phyloP scores from a whole-genome alignment of 768 basidiomycete genomes.

The Chiua virens region DNA sequence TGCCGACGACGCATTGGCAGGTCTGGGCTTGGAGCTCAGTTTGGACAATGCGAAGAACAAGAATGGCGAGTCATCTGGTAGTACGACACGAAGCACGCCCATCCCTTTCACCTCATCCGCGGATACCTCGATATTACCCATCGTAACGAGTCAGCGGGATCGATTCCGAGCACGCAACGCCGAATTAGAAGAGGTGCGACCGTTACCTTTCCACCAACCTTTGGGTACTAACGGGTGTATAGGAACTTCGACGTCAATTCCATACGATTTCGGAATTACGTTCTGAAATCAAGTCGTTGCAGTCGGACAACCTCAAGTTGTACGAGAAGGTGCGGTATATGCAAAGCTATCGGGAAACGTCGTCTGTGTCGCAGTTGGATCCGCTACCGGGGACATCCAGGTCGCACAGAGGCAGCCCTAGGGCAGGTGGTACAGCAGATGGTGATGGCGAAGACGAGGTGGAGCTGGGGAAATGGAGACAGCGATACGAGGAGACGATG shows the following conservation, averaged over 20 bases:
- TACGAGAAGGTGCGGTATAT: constrained; percentile 99
- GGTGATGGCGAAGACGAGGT: constrained; percentile 46
- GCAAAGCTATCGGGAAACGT: constrained; percentile 90
- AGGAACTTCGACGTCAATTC: constrained; percentile 96
- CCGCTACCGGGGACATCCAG: constrained; percentile 51
- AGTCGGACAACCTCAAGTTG: constrained; percentile 93
- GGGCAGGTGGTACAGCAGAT: constrained; percentile 10
- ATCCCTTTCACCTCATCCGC: constrained; percentile 73
- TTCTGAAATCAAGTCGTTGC: constrained; percentile 85
- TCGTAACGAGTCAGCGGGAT: constrained; percentile 96
- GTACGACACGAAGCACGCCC: constrained; percentile 51
- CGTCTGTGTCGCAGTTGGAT: constrained; percentile 62
- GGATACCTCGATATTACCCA: constrained; percentile 95
- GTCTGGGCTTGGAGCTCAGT: constrained; percentile 61
- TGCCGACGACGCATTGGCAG: constrained; percentile 61
- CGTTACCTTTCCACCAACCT: background rate
- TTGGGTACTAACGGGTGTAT: background rate
- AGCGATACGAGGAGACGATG: constrained; percentile 94
- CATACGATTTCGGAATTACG: constrained; percentile 94
- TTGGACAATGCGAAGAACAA: constrained; percentile 14
- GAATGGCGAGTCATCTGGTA: constrained; percentile 18
- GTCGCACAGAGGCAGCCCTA: constrained; percentile 5
- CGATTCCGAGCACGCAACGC: constrained; percentile 97
- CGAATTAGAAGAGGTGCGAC: constrained; percentile 86
- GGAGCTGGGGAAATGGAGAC: constrained; percentile 83